These are phyloP conservation scores for Amanita molliuscula DNA, from an alignment of 768 basidiomycete species.

Conservation along the genomic window DNA sequence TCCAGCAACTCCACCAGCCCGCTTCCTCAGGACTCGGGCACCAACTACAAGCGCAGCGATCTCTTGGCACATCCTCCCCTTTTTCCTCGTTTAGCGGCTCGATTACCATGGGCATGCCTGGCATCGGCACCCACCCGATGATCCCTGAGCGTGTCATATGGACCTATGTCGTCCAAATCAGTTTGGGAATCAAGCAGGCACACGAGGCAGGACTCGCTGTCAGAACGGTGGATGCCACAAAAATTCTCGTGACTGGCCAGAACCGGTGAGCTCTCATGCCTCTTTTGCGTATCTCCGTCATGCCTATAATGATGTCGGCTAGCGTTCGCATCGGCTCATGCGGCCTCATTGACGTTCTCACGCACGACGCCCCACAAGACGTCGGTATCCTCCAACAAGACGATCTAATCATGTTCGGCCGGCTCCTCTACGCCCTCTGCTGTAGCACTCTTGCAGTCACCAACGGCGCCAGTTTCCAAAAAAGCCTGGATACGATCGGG, in stretches of 20 bases:
- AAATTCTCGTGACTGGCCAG: slow-evolving; percentile 81
- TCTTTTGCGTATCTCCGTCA: background rate
- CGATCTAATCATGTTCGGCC: slow-evolving; percentile 80
- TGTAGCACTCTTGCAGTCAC: slow-evolving; percentile 55
- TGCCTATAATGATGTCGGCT: background rate
- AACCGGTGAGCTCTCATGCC: slow-evolving; percentile 47
- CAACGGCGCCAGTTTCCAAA: slow-evolving; percentile 49
- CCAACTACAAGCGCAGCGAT: background rate
- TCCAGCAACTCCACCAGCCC: slow-evolving; percentile 11
- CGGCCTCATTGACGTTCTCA: slow-evolving; percentile 78
- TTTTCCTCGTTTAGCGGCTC: background rate
- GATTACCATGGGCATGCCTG: background rate
- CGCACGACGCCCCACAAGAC: slow-evolving; percentile 61
- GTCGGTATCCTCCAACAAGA: slow-evolving; percentile 66
- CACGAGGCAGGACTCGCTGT: slow-evolving; percentile 78
- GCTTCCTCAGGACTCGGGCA: background rate
- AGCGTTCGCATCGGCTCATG: slow-evolving; percentile 84
- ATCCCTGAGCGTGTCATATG: slow-evolving; percentile 80
- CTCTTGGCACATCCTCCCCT: background rate
- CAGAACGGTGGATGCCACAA: slow-evolving; percentile 75
- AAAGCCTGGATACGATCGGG: slow-evolving; percentile 68
- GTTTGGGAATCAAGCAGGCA: slow-evolving; percentile 75
- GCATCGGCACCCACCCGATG: slow-evolving; percentile 11
- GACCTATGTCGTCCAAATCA: slow-evolving; percentile 89
- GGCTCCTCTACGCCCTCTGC: slow-evolving; percentile 71